These are phyloP conservation scores for Brassica balearica DNA, from an alignment of 441 rosid genomes.

Conservation along the genomic window DNA sequence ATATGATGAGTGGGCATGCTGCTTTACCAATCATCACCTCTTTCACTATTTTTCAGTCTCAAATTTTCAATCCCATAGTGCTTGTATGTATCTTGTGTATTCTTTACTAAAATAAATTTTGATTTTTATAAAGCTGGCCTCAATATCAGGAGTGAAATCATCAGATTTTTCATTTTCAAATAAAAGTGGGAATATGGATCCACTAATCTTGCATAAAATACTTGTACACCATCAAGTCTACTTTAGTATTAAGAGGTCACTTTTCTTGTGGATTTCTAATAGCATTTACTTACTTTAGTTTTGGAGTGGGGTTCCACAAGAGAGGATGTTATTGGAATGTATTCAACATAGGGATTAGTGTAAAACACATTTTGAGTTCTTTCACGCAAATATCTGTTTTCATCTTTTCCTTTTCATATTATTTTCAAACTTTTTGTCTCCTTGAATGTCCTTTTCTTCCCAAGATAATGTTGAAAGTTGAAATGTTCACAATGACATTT, in stretches of 20 bases:
- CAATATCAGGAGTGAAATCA: slow-evolving; percentile 23
- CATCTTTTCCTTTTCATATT: slow-evolving; percentile 23
- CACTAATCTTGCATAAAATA: slow-evolving; percentile 26
- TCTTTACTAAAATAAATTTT: slow-evolving; percentile 14
- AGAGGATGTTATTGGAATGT: slow-evolving; percentile 23
- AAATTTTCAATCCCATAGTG: slow-evolving; percentile 17
- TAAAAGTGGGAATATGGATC: slow-evolving; percentile 23
- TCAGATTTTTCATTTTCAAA: slow-evolving; percentile 30
- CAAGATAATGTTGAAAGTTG: slow-evolving; percentile 20
- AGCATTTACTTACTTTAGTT: slow-evolving; percentile 8
- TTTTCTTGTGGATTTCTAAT: background rate
- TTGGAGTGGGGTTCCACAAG: slow-evolving; percentile 34
- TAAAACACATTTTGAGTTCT: slow-evolving; percentile 29
- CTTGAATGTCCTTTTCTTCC: slow-evolving; percentile 41
- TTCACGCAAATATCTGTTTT: slow-evolving; percentile 20
- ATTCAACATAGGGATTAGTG: slow-evolving; percentile 48
- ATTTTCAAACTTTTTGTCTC: slow-evolving; percentile 41
- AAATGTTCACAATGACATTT: slow-evolving; percentile 35
- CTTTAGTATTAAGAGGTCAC: slow-evolving; percentile 1
- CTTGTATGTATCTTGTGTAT: slow-evolving; percentile 25
- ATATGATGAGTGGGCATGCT: slow-evolving; percentile 28
- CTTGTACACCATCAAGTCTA: background rate
- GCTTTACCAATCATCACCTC: slow-evolving; percentile 42
- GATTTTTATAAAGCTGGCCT: slow-evolving; percentile 27
- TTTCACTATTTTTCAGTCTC: slow-evolving; percentile 13